Evolutionary conservation across 148 eudicot genomes (phyloP).

Genomic region (Rhododendron williamsianum): DNA sequence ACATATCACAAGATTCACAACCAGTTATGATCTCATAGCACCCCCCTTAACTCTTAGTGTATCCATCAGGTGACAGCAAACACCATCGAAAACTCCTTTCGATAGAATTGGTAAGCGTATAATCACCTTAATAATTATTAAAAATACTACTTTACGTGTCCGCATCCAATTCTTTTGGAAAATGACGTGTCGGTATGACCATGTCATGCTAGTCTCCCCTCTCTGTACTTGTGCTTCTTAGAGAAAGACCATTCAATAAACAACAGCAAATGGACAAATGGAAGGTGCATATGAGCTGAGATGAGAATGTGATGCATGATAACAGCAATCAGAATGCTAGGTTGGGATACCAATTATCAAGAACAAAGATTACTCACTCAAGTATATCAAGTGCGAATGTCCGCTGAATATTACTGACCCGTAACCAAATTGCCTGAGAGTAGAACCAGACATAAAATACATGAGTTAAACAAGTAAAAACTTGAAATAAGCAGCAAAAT

Average conservation of each 20-base stretch:
- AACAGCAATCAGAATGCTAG: conserved; percentile 11
- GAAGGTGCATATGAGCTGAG: conserved; percentile 1
- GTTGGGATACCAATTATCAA: conserved; percentile 1
- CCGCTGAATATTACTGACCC: conserved; percentile 65
- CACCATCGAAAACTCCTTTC: background rate
- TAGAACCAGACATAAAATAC: background rate
- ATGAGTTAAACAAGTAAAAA: conserved; percentile 9
- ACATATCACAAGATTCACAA: background rate
- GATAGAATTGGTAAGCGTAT: background rate
- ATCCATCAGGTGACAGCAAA: background rate
- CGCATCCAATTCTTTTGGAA: background rate
- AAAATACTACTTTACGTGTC: background rate
- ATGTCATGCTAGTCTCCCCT: background rate
- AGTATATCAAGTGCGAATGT: conserved; percentile 96
- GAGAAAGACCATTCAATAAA: background rate
- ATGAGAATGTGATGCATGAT: background rate
- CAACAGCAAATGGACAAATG: background rate
- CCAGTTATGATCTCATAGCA: background rate
- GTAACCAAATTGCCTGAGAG: conserved; percentile 84
- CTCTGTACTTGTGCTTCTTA: background rate
- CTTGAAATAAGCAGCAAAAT: background rate
- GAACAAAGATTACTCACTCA: conserved; percentile 60
- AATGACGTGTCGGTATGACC: background rate
- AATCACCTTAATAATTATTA: background rate
- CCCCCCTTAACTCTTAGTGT: background rate